phyloP scores from a whole-genome alignment of 1,284 basidiomycete genomes.

The Cyathus olla region DNA sequence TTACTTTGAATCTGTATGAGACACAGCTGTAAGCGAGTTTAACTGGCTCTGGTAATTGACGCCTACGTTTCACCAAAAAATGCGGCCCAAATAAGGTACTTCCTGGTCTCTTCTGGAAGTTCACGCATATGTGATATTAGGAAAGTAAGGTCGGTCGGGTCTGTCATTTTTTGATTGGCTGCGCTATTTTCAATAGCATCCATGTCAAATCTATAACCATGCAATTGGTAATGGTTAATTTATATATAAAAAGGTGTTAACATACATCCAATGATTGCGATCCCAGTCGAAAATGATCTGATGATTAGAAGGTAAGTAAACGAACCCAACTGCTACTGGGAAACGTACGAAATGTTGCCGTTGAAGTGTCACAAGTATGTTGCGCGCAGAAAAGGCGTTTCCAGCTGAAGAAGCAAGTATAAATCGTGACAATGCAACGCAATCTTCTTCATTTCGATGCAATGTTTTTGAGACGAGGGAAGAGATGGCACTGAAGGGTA shows the following conservation, averaged over 20 bases:
- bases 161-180: slow-evolving; percentile 59
- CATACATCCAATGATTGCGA: slow-evolving; percentile 71
- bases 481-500: slow-evolving; percentile 65
- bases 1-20: slow-evolving; percentile 68
- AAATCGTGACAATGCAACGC: slow-evolving; percentile 61
- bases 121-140: slow-evolving; percentile 67
- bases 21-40: too few relatives aligned
- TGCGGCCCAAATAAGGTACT: slow-evolving; percentile 76
- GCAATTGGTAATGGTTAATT: slow-evolving; percentile 1
- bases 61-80: slow-evolving; percentile 77
- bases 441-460: slow-evolving; percentile 68
- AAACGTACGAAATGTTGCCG: slow-evolving; percentile 63
- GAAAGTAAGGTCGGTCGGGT: slow-evolving; percentile 73
- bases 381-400: slow-evolving; percentile 75
- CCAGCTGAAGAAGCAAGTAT: slow-evolving; percentile 69
- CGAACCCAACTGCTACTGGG: neutral
- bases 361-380: slow-evolving; percentile 67
- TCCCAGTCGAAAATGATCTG: slow-evolving; percentile 73
- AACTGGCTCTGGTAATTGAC: neutral
- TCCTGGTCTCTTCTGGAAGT: slow-evolving; percentile 71
- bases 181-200: slow-evolving; percentile 63
- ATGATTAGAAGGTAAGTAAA: slow-evolving; percentile 5
- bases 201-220: slow-evolving; percentile 60
- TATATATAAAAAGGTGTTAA: slow-evolving; percentile 12
- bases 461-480: slow-evolving; percentile 71